Evolutionary conservation across 2,329 filamentous ascomycete species (phyloP), one percentile per base, ranked within the genome.

Genomic region (Penicillium carneum): DNA sequence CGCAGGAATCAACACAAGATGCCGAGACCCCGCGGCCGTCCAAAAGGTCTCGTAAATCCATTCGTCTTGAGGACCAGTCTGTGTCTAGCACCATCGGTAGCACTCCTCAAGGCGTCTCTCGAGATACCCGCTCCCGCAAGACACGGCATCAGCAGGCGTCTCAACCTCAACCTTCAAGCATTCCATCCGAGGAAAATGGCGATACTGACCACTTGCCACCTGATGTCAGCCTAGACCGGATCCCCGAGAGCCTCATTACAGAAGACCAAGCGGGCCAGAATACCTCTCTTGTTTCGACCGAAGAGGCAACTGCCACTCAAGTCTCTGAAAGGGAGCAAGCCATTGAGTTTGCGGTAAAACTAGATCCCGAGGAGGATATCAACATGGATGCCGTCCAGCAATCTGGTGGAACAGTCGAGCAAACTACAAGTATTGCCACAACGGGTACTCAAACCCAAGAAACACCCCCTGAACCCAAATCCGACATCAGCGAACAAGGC

Each of bases 11-110:
- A 9, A 23, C 23, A 7, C 33, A 67, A 18, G 42, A 58, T 34
- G 3, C 42, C n/a, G 64, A 69, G 1, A 52, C 49, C 2, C 62
- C 67, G 20, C 68, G 66, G 18, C 66, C 71, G 23, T 66, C 73
- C 29, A 76, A 76, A 61, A 64, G 72, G 38, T 54, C 63, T 4
- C 67, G 67, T 41, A 73, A 73, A 50, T 77, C 76, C 3, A 63
- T 63, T 14, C 71, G 74, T 26, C 65, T 73, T 29, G 72, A 71
- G 11, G 70, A 69, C 9, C 62, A 70, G 31, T 49, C 65, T 36
- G 63, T 59, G 7, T 62, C 64, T 7, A 42, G 46, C 16, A 45
- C 60, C 8, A 33, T 61, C 4, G 65, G 64, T 29, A 63, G 67
- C 62, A 31, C 20, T 50, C 64, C 26, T 29, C 54, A 14, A 52